A percentile compares a stretch with the other conserved stretches of the same genome.
These are phyloP conservation scores for Plantago major DNA, from an alignment of 257 asterid genomes.

Conservation along the genomic window DNA sequence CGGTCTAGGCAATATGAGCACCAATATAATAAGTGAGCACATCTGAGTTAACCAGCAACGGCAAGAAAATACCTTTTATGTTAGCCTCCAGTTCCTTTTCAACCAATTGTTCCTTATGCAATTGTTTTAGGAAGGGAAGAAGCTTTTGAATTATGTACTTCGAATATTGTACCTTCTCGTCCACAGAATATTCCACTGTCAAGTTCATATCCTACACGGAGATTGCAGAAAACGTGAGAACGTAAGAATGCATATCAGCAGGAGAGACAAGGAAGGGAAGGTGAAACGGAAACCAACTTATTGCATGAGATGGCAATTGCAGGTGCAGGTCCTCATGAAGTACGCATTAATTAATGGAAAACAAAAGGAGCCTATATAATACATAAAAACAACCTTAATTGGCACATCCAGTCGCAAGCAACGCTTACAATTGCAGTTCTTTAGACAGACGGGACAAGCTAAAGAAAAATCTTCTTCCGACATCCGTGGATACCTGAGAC, in stretches of 20 bases:
- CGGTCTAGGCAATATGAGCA: neutral
- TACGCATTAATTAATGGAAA: too few relatives aligned
- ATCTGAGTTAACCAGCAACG: neutral
- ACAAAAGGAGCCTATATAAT: neutral
- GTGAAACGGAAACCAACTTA: neutral
- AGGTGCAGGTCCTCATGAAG: neutral
- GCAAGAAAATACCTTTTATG: constrained; percentile 42
- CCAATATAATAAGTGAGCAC: neutral
- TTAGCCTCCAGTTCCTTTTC: constrained; percentile 75
- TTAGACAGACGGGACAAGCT: constrained; percentile 50
- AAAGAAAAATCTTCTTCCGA: constrained; percentile 40
- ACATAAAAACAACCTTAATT: constrained; percentile 26
- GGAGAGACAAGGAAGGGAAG: neutral
- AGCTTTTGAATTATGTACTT: constrained; percentile 51
- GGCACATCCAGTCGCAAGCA: constrained; percentile 47
- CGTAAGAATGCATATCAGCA: neutral
- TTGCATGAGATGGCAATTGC: neutral
- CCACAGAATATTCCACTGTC: constrained; percentile 23
- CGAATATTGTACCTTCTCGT: constrained; percentile 44
- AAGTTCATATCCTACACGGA: constrained; percentile 42
- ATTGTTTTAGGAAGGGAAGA: constrained; percentile 59
- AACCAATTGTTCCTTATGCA: constrained; percentile 48
- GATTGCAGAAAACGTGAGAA: neutral
- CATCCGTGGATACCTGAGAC: constrained; percentile 46
- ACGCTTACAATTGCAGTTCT: constrained; percentile 55